Evolutionary conservation across 2,329 filamentous ascomycete species (phyloP), one percentile per base, ranked within the genome.

Genomic region (Botrytis aclada): DNA sequence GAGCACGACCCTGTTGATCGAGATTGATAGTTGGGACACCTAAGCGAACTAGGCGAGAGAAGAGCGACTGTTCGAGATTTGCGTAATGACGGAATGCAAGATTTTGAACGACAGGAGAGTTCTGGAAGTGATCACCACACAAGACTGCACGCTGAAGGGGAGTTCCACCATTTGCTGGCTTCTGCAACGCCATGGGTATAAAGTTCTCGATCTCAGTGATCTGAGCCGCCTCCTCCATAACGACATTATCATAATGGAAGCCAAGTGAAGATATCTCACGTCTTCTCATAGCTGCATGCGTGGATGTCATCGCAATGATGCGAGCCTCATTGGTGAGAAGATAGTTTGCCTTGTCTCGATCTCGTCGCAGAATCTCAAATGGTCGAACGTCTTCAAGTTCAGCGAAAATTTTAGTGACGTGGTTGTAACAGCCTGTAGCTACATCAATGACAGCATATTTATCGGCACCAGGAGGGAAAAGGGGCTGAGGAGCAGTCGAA

Each of bases 181-280:
- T 93, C 81, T 99, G 97, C 82, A 99, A 87, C n/a, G 95, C 93
- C 70, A 97, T 86, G 0, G 96, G 96, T 76, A 99, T 94, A 83
- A 99, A 98, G 76, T 94, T 97, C 81, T 99, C 96, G 63, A 98
- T 93, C 82, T 99, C 96, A 0, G 95, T 99, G 80, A 99, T 95
- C 80, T 99, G 96, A 20, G 96, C 96, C 8, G 96, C 95, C 86
- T 99, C 96, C 84, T 99, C 96, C 93, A 99, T 98, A 70, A 99
- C 88, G 20, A 99, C 92, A 76, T 97, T 99, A 84, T 98, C 95
- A 79, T 99, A 99, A 77, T 94, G 93, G 83, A 99, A 99, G 25
- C 95, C 95, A n/a, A 98, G 87, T 25, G 89, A 87, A 0, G 94
- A 92, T 78, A 99, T 98, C 79, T 98, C 95, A 75, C 93, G 90